Evolutionary conservation across 805 yeast species (phyloP), one percentile per base, ranked within the genome.

Genomic region (Cyberlindnera misumaiensis): DNA sequence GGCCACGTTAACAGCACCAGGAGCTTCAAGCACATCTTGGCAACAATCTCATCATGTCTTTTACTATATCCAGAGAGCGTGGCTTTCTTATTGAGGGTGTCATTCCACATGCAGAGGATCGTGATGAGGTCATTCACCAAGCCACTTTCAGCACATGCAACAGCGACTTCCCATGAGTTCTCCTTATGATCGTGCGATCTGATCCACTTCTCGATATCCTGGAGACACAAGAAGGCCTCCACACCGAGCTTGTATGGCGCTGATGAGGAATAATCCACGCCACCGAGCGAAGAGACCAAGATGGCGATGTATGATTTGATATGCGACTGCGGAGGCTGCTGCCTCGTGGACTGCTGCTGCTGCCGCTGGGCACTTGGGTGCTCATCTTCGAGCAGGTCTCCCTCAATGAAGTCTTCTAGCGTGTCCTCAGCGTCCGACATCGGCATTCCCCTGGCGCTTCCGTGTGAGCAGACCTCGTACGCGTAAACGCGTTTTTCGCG

Each of bases 1-100:
- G 97, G 97, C 85, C 95, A 83, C 0, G 96, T 83, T 52, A 93
- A 66, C 3, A 85, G 75, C 1, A 86, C 95, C 41, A 93, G 60
- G 6, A 93, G 58, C 58, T 93, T 96, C 39, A 93, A 60, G 42
- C 84, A 75, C 5, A 86, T 73, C 14, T 83, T 58, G 32, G 88
- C 82, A 34, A 88, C 69, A 46, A 78, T 75, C 40, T 78, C 87
- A 53, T 68, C 57, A 29, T 51, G 48, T 29, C 65, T 53, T 30
- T 62, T 59, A 28, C 58, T 57, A 28, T 60, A 60, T 4, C 55
- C 62, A 12, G 56, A 46, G 11, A 49, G 43, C 5, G 39, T 41
- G 15, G 49, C 47, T 36, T 55, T 45, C 30, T 46, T 43, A 3
- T 60, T 58, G 26, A 58, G 51, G 24, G 67, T 64, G 12, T 53